Conservation (phyloP, 495 filamentous ascomycete genomes). For the Penicillium simplicissimum region DNA sequence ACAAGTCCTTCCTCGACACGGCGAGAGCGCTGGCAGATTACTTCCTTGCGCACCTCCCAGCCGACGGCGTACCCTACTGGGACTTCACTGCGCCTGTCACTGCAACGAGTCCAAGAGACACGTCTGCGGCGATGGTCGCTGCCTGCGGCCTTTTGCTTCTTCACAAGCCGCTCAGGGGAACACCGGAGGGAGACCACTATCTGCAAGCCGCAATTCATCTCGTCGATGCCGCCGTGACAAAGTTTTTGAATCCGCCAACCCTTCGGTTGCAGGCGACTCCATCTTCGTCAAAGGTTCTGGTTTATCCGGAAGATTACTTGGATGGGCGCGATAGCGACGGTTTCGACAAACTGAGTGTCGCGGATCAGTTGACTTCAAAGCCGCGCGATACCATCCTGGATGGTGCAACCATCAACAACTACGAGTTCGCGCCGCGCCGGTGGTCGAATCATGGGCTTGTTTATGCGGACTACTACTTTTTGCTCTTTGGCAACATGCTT, state of each 20-base stretch:
- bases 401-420: conserved; percentile 45
- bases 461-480: conserved; percentile 52
- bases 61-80: conserved; percentile 40
- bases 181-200: conserved; percentile 20
- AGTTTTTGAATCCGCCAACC: conserved; percentile 16
- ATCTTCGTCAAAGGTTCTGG: background rate
- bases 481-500: conserved; percentile 47
- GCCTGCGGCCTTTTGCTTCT: conserved; percentile 44
- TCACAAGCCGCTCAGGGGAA: conserved; percentile 27
- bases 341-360: background rate
- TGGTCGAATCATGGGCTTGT: conserved; percentile 48
- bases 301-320: conserved; percentile 7
- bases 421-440: conserved; percentile 32
- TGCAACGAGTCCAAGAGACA: conserved; percentile 32
- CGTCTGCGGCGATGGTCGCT: conserved; percentile 44
- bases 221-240: conserved; percentile 31
- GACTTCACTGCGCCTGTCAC: conserved; percentile 44
- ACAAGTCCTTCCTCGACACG: conserved; percentile 35
- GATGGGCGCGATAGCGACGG: background rate
- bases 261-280: conserved; percentile 5
- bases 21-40: conserved; percentile 36
- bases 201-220: conserved; percentile 35
- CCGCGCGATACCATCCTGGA: conserved; percentile 24
- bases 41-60: conserved; percentile 36
- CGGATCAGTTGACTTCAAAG: background rate